A percentile compares a stretch with the other conserved stretches of the same genome.
These are phyloP conservation scores for Vickermania ingenoplastis DNA, from an alignment of 208 protist genomes.

Conservation along the genomic window DNA sequence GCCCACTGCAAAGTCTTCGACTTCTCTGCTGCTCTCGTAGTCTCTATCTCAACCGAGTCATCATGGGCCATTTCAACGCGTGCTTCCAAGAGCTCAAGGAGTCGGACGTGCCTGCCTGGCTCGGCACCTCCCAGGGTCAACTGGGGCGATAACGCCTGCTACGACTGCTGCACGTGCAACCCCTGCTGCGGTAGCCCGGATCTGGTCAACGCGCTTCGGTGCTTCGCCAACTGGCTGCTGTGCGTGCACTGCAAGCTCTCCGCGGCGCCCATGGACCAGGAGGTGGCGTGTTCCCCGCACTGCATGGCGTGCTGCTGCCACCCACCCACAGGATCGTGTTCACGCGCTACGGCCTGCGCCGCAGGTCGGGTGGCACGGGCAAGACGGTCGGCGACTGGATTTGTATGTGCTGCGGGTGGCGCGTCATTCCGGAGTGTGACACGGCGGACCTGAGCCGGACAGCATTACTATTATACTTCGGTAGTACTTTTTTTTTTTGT, in stretches of 20 bases:
- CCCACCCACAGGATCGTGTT: conserved; percentile 19
- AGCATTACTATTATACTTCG: too few species aligned
- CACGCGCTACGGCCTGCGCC: conserved; percentile 45
- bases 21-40: too few species aligned
- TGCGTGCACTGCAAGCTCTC: conserved; percentile 43
- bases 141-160: too few species aligned
- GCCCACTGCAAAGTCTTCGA: too few species aligned
- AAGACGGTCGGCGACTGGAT: conserved; percentile 58
- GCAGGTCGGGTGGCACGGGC: conserved; percentile 26
- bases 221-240: conserved; percentile 32
- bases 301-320: conserved; percentile 30
- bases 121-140: too few species aligned
- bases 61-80: too few species aligned
- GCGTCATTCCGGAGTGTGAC: conserved; percentile 9
- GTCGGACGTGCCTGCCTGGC: too few species aligned
- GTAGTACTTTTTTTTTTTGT: too few species aligned
- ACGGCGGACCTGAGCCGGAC: not conserved
- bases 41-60: too few species aligned
- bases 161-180: conserved; percentile 46
- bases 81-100: too few species aligned
- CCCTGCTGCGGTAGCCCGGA: conserved; percentile 53
- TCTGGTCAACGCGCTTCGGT: conserved; percentile 19
- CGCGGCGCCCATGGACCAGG: conserved; percentile 34
- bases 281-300: conserved; percentile 33
- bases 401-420: conserved; percentile 28